Conservation (phyloP, 768 basidiomycete genomes). For the Boletellus emodensis region DNA sequence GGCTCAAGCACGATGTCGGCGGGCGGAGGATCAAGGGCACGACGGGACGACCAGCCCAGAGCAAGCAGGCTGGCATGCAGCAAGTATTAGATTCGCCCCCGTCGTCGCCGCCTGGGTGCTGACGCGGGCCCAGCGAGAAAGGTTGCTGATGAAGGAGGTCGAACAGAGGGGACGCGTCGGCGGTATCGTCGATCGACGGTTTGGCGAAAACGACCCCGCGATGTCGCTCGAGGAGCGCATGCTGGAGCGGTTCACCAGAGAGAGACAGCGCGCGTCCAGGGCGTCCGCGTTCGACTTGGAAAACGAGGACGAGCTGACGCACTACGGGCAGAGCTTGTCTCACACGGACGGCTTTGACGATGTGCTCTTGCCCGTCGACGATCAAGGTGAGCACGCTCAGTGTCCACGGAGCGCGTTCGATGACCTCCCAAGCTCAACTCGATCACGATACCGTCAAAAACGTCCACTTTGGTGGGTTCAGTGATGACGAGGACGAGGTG, state of each 20-base stretch:
- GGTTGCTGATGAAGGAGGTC: conserved; percentile 84
- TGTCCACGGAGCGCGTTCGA: neutral
- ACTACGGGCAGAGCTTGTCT: conserved; percentile 86
- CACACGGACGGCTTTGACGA: conserved; percentile 83
- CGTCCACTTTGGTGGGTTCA: conserved; percentile 86
- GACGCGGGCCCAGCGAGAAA: conserved; percentile 58
- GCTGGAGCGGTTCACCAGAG: conserved; percentile 92
- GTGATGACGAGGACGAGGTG: conserved; percentile 61
- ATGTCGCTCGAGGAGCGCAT: conserved; percentile 96
- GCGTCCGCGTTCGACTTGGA: conserved; percentile 84
- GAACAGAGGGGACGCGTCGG: conserved; percentile 78
- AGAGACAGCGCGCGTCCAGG: conserved; percentile 77
- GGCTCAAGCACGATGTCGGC: conserved; percentile 89
- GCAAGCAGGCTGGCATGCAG: conserved; percentile 87
- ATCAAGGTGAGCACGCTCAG: conserved; percentile 33
- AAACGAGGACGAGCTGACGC: conserved; percentile 86
- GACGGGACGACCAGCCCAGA: conserved; percentile 77
- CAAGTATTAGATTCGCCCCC: conserved; percentile 53
- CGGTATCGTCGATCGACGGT: conserved; percentile 88
- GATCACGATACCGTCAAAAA: conserved; percentile 60
- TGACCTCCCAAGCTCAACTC: conserved; percentile 52
- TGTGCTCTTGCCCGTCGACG: conserved; percentile 48
- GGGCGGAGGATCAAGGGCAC: conserved; percentile 83
- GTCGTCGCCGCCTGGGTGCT: conserved; percentile 1
- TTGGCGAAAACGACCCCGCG: conserved; percentile 91